A percentile compares a stretch with the other conserved stretches of the same genome.
Conservation (phyloP, 2,329 filamentous ascomycete genomes). For the Xylaria sp. region DNA sequence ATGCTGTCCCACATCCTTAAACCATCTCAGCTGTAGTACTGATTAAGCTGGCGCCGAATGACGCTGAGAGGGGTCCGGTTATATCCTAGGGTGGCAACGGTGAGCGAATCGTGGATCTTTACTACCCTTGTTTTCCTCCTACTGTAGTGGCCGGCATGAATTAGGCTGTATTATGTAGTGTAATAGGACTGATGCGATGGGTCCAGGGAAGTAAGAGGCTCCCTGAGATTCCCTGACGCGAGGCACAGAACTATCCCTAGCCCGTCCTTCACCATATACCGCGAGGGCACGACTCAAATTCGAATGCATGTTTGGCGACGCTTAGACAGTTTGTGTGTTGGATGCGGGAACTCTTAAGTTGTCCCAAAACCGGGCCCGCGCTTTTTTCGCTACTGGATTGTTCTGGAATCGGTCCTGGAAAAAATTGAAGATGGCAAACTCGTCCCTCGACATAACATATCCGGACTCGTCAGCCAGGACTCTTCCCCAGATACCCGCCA, state of each 20-base stretch:
- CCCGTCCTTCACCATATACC: not conserved
- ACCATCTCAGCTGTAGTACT: not conserved
- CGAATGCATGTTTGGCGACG: not conserved
- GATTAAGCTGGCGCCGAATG: not conserved
- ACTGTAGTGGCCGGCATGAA: not conserved
- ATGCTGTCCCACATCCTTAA: not conserved
- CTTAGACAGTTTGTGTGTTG: not conserved
- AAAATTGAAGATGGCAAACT: slow-evolving; percentile 88
- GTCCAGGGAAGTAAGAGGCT: too few relatives aligned
- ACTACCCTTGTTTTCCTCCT: not conserved
- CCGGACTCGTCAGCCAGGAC: slow-evolving; percentile 66
- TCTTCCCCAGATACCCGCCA: slow-evolving; percentile 69
- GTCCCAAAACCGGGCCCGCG: slow-evolving; percentile 61
- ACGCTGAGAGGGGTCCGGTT: not conserved
- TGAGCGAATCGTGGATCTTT: not conserved
- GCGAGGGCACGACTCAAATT: not conserved
- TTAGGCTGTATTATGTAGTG: not conserved
- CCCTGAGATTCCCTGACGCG: too few relatives aligned
- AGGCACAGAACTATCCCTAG: not conserved
- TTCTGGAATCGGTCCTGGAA: slow-evolving; percentile 71
- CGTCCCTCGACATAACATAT: slow-evolving; percentile 77
- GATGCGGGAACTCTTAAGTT: slow-evolving; percentile 37
- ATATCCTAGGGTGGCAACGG: not conserved
- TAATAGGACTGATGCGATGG: not conserved
- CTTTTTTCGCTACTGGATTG: slow-evolving; percentile 52